These are phyloP conservation scores for Prunus dulcis DNA, from an alignment of 306 rosid genomes.

Conservation along the genomic window DNA sequence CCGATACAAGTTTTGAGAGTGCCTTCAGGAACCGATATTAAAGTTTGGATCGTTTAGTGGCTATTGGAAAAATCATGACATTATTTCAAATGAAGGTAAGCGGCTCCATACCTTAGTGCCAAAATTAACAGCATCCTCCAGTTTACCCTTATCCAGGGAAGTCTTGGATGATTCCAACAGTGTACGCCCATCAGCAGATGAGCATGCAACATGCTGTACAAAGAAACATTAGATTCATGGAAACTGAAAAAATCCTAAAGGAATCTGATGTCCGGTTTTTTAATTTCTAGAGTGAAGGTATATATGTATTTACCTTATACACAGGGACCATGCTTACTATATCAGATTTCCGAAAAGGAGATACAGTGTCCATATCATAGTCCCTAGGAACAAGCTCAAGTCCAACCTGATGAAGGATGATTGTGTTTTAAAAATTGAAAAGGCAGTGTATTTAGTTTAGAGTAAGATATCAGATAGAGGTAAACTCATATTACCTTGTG, in stretches of 20 bases:
- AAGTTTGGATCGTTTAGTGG: constrained; percentile 24
- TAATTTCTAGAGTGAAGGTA: neutral
- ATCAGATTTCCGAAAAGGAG: constrained; percentile 78
- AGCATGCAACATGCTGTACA: constrained; percentile 90
- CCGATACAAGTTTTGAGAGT: constrained; percentile 78
- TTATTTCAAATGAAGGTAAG: neutral
- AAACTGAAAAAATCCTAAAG: neutral
- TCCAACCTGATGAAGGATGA: constrained; percentile 70
- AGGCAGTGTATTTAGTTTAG: constrained; percentile 9
- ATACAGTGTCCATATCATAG: constrained; percentile 68
- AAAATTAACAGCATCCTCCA: constrained; percentile 96
- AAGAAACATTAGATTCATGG: constrained; percentile 2
- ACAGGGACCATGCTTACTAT: constrained; percentile 90
- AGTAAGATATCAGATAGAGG: neutral
- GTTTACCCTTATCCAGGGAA: constrained; percentile 92
- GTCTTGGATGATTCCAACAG: constrained; percentile 94
- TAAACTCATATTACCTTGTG: constrained; percentile 65
- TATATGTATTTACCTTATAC: constrained; percentile 59
- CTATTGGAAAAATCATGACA: neutral
- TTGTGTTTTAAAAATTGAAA: constrained; percentile 13
- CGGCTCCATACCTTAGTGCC: constrained; percentile 77
- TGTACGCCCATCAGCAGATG: constrained; percentile 98
- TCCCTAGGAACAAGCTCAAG: constrained; percentile 94
- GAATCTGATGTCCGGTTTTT: constrained; percentile 2
- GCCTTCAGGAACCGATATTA: constrained; percentile 59